Evolutionary conservation across 2,329 filamentous ascomycete genomes (phyloP).

Genomic region (Hymenoscyphus fructigenus): DNA sequence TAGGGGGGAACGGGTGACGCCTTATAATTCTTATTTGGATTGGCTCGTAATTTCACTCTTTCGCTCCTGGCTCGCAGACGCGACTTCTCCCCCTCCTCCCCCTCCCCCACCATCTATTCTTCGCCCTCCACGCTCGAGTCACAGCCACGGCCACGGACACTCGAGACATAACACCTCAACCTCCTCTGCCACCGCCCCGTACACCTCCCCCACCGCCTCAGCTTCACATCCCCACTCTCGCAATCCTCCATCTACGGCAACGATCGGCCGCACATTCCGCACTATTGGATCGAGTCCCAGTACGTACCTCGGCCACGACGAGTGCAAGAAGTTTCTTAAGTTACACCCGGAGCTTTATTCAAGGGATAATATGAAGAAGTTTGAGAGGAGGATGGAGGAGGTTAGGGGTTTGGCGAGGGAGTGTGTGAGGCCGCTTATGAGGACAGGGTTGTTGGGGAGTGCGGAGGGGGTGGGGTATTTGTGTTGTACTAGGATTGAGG

Average conservation of each 20-base stretch:
- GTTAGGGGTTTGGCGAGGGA: constrained; percentile 82
- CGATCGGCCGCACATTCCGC: constrained; percentile 72
- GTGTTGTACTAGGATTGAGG: constrained; percentile 63
- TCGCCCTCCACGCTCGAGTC: constrained; percentile 22
- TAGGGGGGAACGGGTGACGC: constrained; percentile 78
- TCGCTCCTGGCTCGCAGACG: constrained; percentile 89
- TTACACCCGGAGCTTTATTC: constrained; percentile 78
- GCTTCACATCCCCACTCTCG: constrained; percentile 33
- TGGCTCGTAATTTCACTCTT: constrained; percentile 89
- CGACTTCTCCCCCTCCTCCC: constrained; percentile 70
- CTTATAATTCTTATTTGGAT: constrained; percentile 77
- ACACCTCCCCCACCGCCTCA: constrained; percentile 30
- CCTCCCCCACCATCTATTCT: constrained; percentile 41
- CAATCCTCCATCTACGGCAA: constrained; percentile 47
- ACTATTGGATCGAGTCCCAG: constrained; percentile 64
- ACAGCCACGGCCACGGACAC: constrained; percentile 8
- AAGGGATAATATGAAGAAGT: constrained; percentile 79
- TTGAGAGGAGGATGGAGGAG: constrained; percentile 86
- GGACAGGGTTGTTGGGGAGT: constrained; percentile 81
- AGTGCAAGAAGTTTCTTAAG: constrained; percentile 88
- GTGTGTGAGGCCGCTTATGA: constrained; percentile 80
- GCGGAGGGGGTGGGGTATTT: constrained; percentile 55
- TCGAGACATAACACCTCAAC: constrained; percentile 24
- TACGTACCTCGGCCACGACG: constrained; percentile 77
- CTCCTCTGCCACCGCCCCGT: constrained; percentile 4